Evolutionary conservation across 2,329 filamentous ascomycete species (phyloP), one percentile per base, ranked within the genome.

Genomic region (Fusarium sp.): DNA sequence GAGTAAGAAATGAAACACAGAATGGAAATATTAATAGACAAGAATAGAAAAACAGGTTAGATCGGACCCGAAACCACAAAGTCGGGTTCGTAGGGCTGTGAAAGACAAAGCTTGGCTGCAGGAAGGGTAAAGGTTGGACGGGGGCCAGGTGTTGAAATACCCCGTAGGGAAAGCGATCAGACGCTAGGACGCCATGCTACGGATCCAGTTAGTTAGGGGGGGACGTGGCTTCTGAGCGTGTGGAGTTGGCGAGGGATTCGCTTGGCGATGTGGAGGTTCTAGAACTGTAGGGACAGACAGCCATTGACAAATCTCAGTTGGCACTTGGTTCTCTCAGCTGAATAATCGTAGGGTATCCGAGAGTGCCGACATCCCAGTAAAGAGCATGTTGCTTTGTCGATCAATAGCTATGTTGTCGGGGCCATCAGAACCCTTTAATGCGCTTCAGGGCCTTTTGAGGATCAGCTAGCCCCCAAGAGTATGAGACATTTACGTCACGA

Each of bases 111-210:
- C 68, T 63, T 54, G 63, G 54, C 48, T 57, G 54, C 36, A 30
- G 36, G 24, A 45, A 13, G 32, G 24, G 45, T 51, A 30, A 39
- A 56, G 18, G 41, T 61, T 51, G 44, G 26, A 63, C 47, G 69
- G 69, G 63, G 68, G 39, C 32, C 26, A 36, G 36, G 63, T 59
- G 15, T 55, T 72, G 57, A 72, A 68, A 72, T 72, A 72, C 68
- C 69, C 56, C 44, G 47, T 69, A 72, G 14, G 68, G 53, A 68
- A 63, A 66, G 35, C 38, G 47, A 35, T 48, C 55, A 38, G 39
- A 58, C 39, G 36, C 66, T 60, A 44, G 26, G 26, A 26, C 32
- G 47, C 39, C 39, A 45, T 39, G 32, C 17, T 26, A 67, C 68
- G 51, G 41, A 68, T 67, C 11, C 4, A 67, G 63, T 48, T 71